Conservation (phyloP, 2,329 filamentous ascomycete species). For the Cladosporium sp. region DNA sequence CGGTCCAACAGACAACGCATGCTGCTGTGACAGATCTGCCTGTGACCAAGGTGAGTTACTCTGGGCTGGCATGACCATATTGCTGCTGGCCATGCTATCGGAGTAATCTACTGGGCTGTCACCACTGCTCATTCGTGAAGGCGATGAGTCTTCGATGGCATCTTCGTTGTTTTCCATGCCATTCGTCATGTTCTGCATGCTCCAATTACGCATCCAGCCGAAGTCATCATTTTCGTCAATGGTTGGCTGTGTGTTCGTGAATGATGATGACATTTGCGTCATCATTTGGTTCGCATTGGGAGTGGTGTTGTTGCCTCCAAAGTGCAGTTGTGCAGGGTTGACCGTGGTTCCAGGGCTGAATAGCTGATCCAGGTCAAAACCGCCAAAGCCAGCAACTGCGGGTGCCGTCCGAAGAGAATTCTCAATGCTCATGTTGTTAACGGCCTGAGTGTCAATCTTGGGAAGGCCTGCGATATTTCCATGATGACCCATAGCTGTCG, state of each 20-base stretch:
- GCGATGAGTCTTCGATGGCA: constrained; percentile 87
- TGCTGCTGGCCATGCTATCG: constrained; percentile 82
- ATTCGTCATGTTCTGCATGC: constrained; percentile 59
- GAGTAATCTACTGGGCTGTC: constrained; percentile 88
- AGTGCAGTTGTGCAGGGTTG: constrained; percentile 69
- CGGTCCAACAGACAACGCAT: constrained; percentile 54
- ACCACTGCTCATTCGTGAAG: constrained; percentile 93
- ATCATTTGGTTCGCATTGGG: constrained; percentile 4
- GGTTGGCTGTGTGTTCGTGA: constrained; percentile 38
- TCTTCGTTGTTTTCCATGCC: constrained; percentile 62
- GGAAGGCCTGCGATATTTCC: constrained; percentile 64
- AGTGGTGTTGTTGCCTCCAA: constrained; percentile 52
- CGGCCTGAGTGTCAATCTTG: constrained; percentile 74
- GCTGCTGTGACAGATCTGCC: constrained; percentile 63
- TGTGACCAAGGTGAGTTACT: constrained; percentile 55
- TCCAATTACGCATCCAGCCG: constrained; percentile 80
- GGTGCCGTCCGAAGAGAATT: constrained; percentile 75
- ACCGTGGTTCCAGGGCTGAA: constrained; percentile 62
- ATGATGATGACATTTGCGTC: constrained; percentile 5
- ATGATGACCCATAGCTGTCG: constrained; percentile 61
- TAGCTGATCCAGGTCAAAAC: constrained; percentile 66
- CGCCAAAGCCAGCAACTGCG: constrained; percentile 61
- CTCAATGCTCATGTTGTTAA: constrained; percentile 56
- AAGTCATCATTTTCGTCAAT: constrained; percentile 69
- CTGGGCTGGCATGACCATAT: constrained; percentile 22